These are phyloP conservation scores for Themeda triandra DNA, from an alignment of 176 grass and related monocot species.

Conservation along the genomic window DNA sequence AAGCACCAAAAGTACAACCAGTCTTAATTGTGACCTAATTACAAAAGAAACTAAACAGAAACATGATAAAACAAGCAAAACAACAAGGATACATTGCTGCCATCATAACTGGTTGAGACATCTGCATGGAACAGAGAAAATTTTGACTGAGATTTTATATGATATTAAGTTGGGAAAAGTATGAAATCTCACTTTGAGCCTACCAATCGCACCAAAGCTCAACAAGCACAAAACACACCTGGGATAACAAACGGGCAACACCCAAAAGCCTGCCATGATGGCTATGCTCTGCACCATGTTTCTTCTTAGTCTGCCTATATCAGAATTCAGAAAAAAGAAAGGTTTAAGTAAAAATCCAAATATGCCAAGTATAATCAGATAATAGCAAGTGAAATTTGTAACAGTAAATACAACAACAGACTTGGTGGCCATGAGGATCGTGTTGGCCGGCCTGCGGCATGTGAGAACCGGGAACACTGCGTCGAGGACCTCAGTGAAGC, in stretches of 20 bases:
- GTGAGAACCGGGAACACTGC: slow-evolving; percentile 50
- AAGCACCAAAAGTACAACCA: background rate
- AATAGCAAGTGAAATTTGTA: background rate
- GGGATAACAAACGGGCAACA: slow-evolving; percentile 66
- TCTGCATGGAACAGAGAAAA: slow-evolving; percentile 49
- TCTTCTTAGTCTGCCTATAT: slow-evolving; percentile 51
- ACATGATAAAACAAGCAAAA: background rate
- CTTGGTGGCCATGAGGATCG: slow-evolving; percentile 36
- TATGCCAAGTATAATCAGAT: background rate
- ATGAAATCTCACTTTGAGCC: background rate
- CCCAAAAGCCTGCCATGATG: slow-evolving; percentile 73
- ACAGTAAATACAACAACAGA: background rate
- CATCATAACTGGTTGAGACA: slow-evolving; percentile 77
- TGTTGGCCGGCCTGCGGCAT: slow-evolving; percentile 47
- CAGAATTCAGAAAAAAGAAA: slow-evolving; percentile 1
- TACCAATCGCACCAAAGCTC: background rate
- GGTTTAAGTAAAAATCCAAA: background rate
- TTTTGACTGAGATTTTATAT: background rate
- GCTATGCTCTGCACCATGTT: slow-evolving; percentile 45
- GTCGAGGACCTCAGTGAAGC: slow-evolving; percentile 35
- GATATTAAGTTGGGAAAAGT: background rate
- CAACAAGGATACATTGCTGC: slow-evolving; percentile 86
- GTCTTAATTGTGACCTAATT: background rate
- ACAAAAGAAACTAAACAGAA: background rate
- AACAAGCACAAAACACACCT: slow-evolving; percentile 33